Evolutionary conservation across 2,329 filamentous ascomycete species (phyloP), one percentile per base, ranked within the genome.

Genomic region (Ustulina deusta): DNA sequence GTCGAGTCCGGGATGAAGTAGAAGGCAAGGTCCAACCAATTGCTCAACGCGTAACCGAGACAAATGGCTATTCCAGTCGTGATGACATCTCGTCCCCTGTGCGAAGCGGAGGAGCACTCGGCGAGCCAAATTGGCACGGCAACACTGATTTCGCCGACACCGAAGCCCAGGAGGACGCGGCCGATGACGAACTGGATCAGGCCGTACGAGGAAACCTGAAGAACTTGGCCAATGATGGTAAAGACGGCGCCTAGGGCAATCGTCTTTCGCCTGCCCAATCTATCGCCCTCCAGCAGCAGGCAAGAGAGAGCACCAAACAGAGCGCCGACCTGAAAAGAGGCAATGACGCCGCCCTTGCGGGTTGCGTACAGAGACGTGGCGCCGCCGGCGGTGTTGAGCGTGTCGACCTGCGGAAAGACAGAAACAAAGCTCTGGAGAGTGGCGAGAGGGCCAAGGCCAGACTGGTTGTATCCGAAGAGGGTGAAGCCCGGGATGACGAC

Each of bases 11-110:
- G 52, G 72, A 73, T 67, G 74, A 75, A 70, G 75, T 48, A 83
- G 72, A 83, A 83, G n/a, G 79, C 82, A 20, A 83, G 75, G 73
- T 84, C 78, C 68, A 84, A 80, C 82, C 82, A 84, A 11, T 80
- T 79, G 56, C 81, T 80, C 22, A 84, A 74, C 4, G 80, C 79
- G 64, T 77, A 79, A 27, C 79, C 78, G 29, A 79, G 68, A 36
- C 77, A 78, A 46, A 79, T 79, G 69, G 79, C 80, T 2, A 79
- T 63, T 17, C 79, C 80, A 17, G 77, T 76, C 0, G 81, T 72
- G 15, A 81, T 78, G 44, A 82, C 80, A 61, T 80, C 76, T n/a
- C 74, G 74, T 36, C 84, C 84, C 36, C 84, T 79, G 69, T 83
- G 79, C 44, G 78, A 77, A 10, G 82, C 77, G 1, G 76, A 76